Evolutionary conservation across 306 rosid genomes (phyloP).

Genomic region (Notholithocarpus densiflorus): DNA sequence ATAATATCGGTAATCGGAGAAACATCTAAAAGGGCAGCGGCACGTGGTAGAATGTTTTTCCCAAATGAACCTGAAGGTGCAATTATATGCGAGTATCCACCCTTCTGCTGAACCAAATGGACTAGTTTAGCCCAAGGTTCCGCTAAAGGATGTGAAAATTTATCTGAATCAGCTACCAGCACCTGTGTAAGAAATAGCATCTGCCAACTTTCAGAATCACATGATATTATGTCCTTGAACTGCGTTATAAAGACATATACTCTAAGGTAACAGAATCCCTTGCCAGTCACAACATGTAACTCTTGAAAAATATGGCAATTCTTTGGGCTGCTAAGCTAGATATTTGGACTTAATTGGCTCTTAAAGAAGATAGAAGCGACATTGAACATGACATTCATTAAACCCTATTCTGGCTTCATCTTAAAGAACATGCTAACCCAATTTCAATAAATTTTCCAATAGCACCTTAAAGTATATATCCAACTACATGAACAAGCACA

Average conservation of each 20-base stretch:
- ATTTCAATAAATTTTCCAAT: background rate
- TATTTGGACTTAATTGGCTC: background rate
- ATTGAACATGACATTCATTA: background rate
- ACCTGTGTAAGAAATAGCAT: slow-evolving; percentile 50
- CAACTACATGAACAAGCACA: background rate
- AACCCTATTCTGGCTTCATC: background rate
- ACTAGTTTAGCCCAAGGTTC: slow-evolving; percentile 89
- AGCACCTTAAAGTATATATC: background rate
- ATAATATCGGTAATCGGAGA: slow-evolving; percentile 81
- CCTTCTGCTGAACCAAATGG: slow-evolving; percentile 68
- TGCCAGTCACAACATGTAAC: background rate
- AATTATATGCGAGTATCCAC: slow-evolving; percentile 71
- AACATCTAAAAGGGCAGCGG: slow-evolving; percentile 82
- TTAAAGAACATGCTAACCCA: background rate
- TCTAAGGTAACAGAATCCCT: background rate
- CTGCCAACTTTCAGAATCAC: slow-evolving; percentile 19
- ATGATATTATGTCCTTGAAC: background rate
- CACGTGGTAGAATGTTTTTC: slow-evolving; percentile 77
- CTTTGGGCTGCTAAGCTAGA: background rate
- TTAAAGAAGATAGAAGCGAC: background rate
- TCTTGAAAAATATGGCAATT: background rate
- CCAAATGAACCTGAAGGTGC: slow-evolving; percentile 80
- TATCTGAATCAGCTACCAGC: slow-evolving; percentile 78
- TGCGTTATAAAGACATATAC: background rate
- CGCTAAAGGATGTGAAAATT: slow-evolving; percentile 59